Percentiles rank a stretch among this genome's conserved stretches.
phyloP scores from a whole-genome alignment of 2,329 filamentous ascomycete species.

The Cladosporium sp. region DNA sequence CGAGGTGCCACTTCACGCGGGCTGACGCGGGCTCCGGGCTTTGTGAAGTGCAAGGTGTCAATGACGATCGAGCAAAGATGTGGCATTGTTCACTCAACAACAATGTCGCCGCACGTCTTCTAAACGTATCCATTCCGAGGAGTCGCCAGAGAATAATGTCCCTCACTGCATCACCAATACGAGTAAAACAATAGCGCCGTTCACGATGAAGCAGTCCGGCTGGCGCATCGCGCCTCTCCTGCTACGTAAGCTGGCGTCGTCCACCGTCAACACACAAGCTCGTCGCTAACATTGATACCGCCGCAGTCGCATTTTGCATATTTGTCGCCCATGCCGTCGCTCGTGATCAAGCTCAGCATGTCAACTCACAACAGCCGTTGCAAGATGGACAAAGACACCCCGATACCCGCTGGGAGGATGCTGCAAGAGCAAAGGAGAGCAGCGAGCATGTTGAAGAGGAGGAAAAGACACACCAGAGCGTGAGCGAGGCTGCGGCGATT shows the following conservation, averaged over 20 bases:
- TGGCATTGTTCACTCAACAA: constrained; percentile 2
- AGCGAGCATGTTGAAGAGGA: not conserved
- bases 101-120: not conserved
- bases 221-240: constrained; percentile 31
- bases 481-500: constrained; percentile 43
- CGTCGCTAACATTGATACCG: constrained; percentile 16
- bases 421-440: constrained; percentile 13
- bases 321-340: constrained; percentile 27
- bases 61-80: constrained; percentile 18
- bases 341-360: constrained; percentile 20
- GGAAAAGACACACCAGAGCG: constrained; percentile 13
- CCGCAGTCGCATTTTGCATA: constrained; percentile 27
- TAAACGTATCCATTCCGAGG: not conserved
- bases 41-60: constrained; percentile 5
- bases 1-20: not conserved
- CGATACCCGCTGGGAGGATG: constrained; percentile 23
- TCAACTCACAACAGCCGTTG: constrained; percentile 21
- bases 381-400: constrained; percentile 21
- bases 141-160: constrained; percentile 8
- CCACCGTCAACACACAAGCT: not conserved
- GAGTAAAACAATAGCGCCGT: constrained; percentile 6
- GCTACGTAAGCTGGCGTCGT: constrained; percentile 26
- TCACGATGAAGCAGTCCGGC: constrained; percentile 27
- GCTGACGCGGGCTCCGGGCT: not conserved
- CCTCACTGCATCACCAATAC: not conserved